phyloP scores from a whole-genome alignment of 805 yeast species.

The Hyphopichia homilentoma region DNA sequence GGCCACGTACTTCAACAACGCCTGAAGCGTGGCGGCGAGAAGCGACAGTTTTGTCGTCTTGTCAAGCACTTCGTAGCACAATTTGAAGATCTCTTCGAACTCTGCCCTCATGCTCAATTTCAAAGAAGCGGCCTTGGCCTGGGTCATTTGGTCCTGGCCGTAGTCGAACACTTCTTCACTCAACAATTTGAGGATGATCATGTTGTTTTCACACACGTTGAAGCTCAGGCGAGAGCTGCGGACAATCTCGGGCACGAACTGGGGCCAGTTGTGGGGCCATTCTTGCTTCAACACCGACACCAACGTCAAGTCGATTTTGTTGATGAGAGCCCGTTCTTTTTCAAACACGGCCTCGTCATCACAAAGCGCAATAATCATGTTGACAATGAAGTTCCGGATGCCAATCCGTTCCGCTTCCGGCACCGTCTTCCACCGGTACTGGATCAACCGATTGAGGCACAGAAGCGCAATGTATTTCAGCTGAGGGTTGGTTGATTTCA shows the following conservation, averaged over 20 bases:
- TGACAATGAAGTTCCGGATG: constrained; percentile 88
- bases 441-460: constrained; percentile 83
- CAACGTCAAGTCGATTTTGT: constrained; percentile 88
- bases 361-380: constrained; percentile 89
- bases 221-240: constrained; percentile 77
- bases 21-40: constrained; percentile 77
- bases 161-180: constrained; percentile 96
- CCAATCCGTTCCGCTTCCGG: constrained; percentile 89
- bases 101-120: constrained; percentile 84
- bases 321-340: constrained; percentile 76
- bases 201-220: constrained; percentile 96
- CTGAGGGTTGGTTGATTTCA: constrained; percentile 74
- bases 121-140: constrained; percentile 82
- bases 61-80: constrained; percentile 91
- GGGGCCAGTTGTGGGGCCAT: constrained; percentile 99
- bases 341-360: constrained; percentile 73
- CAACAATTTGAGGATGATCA: constrained; percentile 83
- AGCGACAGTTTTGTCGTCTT: constrained; percentile 83
- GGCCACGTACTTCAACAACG: constrained; percentile 79
- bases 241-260: constrained; percentile 90
- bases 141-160: constrained; percentile 95
- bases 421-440: constrained; percentile 88
- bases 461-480: constrained; percentile 90
- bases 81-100: constrained; percentile 86
- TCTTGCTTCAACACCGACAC: constrained; percentile 95